Base-by-base conservation (phyloP, 805 yeast genomes). In the Cyberlindnera americana region DNA sequence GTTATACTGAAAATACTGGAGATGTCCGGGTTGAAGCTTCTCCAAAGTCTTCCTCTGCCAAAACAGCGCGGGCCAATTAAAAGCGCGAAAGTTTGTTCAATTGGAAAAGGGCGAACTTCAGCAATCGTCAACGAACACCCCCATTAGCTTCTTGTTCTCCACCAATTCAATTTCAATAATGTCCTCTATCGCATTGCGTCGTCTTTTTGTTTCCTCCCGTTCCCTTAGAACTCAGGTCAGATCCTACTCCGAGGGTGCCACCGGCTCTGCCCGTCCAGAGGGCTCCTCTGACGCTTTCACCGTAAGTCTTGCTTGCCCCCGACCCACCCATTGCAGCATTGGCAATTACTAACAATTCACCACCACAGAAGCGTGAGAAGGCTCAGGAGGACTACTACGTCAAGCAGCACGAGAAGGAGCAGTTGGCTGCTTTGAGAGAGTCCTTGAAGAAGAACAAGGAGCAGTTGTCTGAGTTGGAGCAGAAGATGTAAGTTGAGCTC, bases 391-490 rank as follows among this genome's bases (percentile, higher is more conserved):
- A 83, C 62, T 73, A 70, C 56, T 90, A 80, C 71, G 72, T 89
- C 66, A 86, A 78, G 67, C 81, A 87, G 69, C 95, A 84, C 61
- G 96, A 91, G 72, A 83, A 82, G 61, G 95, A 88, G 65, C 88
- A 83, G 72, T 72, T 89, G 62, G 80, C 77, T 59, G 74, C 75
- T 35, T 77, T 89, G 64, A 83, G 72, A 64, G 88, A 83, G 62
- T 77, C 83, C 58, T 73, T 89, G 63, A 77, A 81, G 64, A 72
- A 83, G 68, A 93, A 81, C 62, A 81, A 80, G 72, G 72, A 76
- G 47, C 74, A 78, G 58, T 61, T 80, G 52, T 72, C 73, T 45
- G 54, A 62, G 43, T 56, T 77, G 55, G 75, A 75, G 62, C 63
- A 70, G 48, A 71, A 74, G 57, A 59, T 71, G 52, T 43, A 37